Evolutionary conservation across 441 rosid genomes (phyloP), one percentile per base, ranked within the genome.

Genomic region (Iberis amara): DNA sequence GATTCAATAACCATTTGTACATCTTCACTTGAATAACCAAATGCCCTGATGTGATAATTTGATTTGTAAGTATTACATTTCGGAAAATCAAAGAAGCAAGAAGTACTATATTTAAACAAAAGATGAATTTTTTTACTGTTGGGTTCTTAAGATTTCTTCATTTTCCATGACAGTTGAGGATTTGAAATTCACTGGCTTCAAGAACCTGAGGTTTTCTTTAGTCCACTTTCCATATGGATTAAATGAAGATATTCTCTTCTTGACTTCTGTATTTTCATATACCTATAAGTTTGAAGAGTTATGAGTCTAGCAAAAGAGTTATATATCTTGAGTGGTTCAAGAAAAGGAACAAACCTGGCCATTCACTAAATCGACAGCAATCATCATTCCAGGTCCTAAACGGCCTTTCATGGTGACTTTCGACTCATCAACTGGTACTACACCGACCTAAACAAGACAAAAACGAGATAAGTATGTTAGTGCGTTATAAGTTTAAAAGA

Each of bases 301-400:
- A 18, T 18, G 21, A 18, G 21, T 18, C 21, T 18, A 18, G 21
- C 21, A 18, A 3, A 18, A 18, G 21, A 18, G 3, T 18, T 18
- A 18, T 18, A 18, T 18, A 18, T 18, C 21, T 18, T 18, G 21
- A 18, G 21, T 18, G 21, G 21, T 43, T 42, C 3, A 27, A 14
- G 23, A 27, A 44, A 40, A 42, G 45, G 33, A 13, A 80, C 85
- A 47, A 57, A 89, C 99, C 99, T 89, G 92, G 57, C 99, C 99
- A 73, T 75, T 75, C 37, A 53, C 73, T 71, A 92, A 67, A 74
- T 92, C 97, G 62, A 75, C 99, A 50, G 92, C 56, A 66, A 92
- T 89, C 99, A 92, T 92, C 99, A 92, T 92, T 65, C 99, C 99
- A 14, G 99, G 99, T 70, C 99, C 99, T 36, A 92, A 79, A 57